Evolutionary conservation across 345 rosid species (phyloP).

Genomic region (Eucalyptus polybractea): DNA sequence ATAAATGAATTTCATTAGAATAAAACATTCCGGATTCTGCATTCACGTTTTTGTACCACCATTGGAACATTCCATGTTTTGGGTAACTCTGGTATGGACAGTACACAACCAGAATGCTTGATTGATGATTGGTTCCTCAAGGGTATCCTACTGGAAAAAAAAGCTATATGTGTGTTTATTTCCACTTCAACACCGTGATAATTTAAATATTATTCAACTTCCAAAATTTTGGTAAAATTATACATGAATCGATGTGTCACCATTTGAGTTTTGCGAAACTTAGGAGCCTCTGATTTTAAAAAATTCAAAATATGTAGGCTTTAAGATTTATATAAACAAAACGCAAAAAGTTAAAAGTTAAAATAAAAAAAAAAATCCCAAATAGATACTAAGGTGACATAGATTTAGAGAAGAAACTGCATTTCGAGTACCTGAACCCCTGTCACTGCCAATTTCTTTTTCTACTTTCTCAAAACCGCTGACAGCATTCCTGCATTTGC

Average conservation of each 20-base stretch:
- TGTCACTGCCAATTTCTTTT: background rate
- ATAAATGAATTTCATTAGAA: background rate
- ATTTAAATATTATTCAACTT: background rate
- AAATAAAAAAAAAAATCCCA: background rate
- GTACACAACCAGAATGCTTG: background rate
- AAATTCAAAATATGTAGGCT: background rate
- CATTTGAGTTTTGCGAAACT: background rate
- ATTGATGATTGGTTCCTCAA: background rate
- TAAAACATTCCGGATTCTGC: background rate
- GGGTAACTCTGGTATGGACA: background rate
- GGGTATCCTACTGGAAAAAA: background rate
- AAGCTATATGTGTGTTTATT: background rate
- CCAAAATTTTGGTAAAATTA: background rate
- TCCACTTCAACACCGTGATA: background rate
- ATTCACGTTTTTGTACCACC: background rate
- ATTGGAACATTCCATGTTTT: background rate
- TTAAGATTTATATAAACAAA: background rate
- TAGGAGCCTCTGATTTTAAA: background rate
- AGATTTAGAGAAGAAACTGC: background rate
- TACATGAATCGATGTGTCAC: background rate
- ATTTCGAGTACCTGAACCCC: background rate
- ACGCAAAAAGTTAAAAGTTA: background rate
- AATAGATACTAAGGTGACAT: background rate
- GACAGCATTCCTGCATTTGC: conserved; percentile 54
- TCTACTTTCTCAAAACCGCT: conserved; percentile 20